Percentiles rank a stretch among this genome's conserved stretches.
Evolutionary conservation across 2,329 filamentous ascomycete species (phyloP).

Genomic region (Seiridium unicorne): DNA sequence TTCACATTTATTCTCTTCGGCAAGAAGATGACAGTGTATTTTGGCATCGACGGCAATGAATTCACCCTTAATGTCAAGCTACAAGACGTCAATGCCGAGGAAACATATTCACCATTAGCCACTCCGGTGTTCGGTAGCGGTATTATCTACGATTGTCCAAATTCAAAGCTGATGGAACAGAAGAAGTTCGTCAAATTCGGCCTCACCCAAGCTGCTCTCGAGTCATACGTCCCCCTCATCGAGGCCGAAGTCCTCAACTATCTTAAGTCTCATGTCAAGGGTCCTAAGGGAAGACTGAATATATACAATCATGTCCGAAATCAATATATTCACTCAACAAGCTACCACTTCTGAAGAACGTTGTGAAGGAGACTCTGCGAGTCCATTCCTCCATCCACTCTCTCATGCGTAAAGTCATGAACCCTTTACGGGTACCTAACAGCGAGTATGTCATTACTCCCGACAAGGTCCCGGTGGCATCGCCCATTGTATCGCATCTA

Average conservation of each 20-base stretch:
- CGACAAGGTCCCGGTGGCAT: slow-evolving; percentile 43
- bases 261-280: slow-evolving; percentile 58
- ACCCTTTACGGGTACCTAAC: slow-evolving; percentile 57
- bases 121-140: slow-evolving; percentile 69
- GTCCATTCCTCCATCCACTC: slow-evolving; percentile 72
- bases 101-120: slow-evolving; percentile 50
- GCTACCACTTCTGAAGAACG: slow-evolving; percentile 60
- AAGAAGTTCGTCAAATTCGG: slow-evolving; percentile 80
- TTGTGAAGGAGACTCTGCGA: slow-evolving; percentile 71
- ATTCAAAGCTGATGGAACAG: slow-evolving; percentile 84
- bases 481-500: slow-evolving; percentile 39
- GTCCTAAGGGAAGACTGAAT: slow-evolving; percentile 63
- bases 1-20: slow-evolving; percentile 55
- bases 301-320: slow-evolving; percentile 66
- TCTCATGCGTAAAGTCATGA: slow-evolving; percentile 71
- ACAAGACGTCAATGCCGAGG: slow-evolving; percentile 51
- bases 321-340: slow-evolving; percentile 76
- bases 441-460: slow-evolving; percentile 56
- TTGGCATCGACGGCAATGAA: slow-evolving; percentile 51
- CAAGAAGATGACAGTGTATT: slow-evolving; percentile 46
- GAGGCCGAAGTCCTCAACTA: slow-evolving; percentile 67
- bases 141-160: slow-evolving; percentile 83
- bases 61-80: slow-evolving; percentile 56
- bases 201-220: slow-evolving; percentile 63
- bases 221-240: slow-evolving; percentile 69